Evolutionary conservation across 208 protist species (phyloP).

Genomic region (Trypanosoma platydactyli): DNA sequence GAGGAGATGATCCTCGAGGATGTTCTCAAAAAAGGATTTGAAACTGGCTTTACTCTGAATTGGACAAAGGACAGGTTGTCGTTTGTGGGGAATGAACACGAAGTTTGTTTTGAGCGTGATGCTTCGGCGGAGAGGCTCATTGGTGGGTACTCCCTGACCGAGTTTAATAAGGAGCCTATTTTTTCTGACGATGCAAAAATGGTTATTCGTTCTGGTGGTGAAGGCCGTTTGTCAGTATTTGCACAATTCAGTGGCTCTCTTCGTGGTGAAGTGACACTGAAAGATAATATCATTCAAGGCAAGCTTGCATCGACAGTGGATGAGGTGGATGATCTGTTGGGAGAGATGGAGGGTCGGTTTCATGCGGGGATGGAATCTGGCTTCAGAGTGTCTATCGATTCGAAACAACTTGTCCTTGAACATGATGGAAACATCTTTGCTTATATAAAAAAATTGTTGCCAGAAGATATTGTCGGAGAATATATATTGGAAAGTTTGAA

Average conservation of each 20-base stretch:
- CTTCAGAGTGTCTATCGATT: conserved; percentile 40
- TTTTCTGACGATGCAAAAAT: conserved; percentile 47
- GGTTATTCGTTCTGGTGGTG: conserved; percentile 40
- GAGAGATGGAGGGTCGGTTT: conserved; percentile 46
- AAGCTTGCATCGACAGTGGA: conserved; percentile 51
- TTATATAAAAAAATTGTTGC: conserved; percentile 46
- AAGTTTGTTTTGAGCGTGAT: conserved; percentile 42
- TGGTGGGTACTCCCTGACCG: conserved; percentile 62
- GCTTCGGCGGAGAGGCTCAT: conserved; percentile 41
- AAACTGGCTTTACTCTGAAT: conserved; percentile 43
- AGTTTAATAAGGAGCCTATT: conserved; percentile 44
- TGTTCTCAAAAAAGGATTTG: conserved; percentile 42
- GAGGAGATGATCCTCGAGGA: conserved; percentile 55
- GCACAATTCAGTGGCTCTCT: conserved; percentile 55
- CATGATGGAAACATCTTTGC: conserved; percentile 26
- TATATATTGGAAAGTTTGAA: conserved; percentile 67
- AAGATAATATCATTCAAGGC: conserved; percentile 40
- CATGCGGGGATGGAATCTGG: conserved; percentile 38
- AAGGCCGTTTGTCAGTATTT: conserved; percentile 42
- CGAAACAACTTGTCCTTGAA: conserved; percentile 41
- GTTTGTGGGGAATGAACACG: conserved; percentile 49
- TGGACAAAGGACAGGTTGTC: conserved; percentile 40
- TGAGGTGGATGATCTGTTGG: conserved; percentile 31
- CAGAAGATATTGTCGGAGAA: conserved; percentile 44
- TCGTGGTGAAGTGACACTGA: conserved; percentile 55